A percentile compares a stretch with the other conserved stretches of the same genome.
These are phyloP conservation scores for Calophaca sinica DNA, from an alignment of 306 rosid species.

Conservation along the genomic window DNA sequence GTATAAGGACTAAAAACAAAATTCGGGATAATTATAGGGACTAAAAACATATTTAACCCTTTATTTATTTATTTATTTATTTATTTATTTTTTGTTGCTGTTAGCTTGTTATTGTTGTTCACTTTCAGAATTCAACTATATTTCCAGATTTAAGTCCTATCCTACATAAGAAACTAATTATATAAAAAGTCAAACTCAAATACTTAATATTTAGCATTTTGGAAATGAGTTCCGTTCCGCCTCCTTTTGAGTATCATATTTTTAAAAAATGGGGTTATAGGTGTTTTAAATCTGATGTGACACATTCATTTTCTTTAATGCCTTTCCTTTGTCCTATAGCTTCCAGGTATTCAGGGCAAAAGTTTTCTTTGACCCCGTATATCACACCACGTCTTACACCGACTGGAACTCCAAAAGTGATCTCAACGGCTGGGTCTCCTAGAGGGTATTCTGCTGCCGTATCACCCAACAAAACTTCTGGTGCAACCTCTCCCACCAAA, in stretches of 20 bases:
- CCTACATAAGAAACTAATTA: not conserved
- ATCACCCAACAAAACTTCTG: slow-evolving; percentile 73
- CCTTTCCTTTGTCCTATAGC: slow-evolving; percentile 52
- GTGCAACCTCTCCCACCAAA: slow-evolving; percentile 83
- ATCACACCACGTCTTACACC: slow-evolving; percentile 94
- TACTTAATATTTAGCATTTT: not conserved
- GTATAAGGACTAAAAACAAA: no score
- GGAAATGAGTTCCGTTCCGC: slow-evolving; percentile 5
- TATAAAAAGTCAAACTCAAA: not conserved
- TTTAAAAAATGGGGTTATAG: slow-evolving; percentile 17
- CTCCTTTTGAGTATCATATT: slow-evolving; percentile 6
- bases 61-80: no score
- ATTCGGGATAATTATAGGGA: no score
- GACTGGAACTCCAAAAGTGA: slow-evolving; percentile 84
- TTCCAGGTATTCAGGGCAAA: slow-evolving; percentile 63
- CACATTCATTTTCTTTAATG: slow-evolving; percentile 21
- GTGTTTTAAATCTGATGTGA: slow-evolving; percentile 7
- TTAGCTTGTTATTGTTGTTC: slow-evolving; percentile 14
- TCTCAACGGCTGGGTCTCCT: slow-evolving; percentile 85
- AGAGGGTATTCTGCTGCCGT: slow-evolving; percentile 70
- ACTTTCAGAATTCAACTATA: slow-evolving; percentile 29
- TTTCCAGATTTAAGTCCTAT: slow-evolving; percentile 15
- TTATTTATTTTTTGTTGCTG: not conserved
- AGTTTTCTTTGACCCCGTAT: slow-evolving; percentile 81
- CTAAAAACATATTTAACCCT: no score